A percentile compares a stretch with the other conserved stretches of the same genome.
Conservation (phyloP, 2,329 filamentous ascomycete genomes). For the Fusarium foetens region DNA sequence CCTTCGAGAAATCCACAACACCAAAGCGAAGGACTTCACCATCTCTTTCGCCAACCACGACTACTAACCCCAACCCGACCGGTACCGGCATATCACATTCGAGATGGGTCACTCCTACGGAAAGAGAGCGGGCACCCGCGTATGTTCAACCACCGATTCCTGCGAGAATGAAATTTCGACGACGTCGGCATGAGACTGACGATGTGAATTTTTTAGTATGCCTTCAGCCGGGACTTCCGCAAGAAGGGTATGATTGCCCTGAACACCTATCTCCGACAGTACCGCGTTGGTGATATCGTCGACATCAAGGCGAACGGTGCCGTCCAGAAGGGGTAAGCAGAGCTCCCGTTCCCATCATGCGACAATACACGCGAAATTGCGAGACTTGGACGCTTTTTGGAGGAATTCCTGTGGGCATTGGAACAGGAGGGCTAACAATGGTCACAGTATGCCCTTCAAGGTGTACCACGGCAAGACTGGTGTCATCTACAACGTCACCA, state of each 20-base stretch:
- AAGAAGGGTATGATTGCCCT: constrained; percentile 94
- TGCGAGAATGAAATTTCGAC: constrained; percentile 20
- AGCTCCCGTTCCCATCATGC: constrained; percentile 28
- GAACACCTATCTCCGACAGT: constrained; percentile 93
- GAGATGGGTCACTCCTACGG: constrained; percentile 88
- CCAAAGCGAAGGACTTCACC: constrained; percentile 47
- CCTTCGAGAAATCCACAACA: constrained; percentile 52
- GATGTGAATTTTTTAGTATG: constrained; percentile 66
- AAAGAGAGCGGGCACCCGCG: constrained; percentile 87
- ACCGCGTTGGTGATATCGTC: constrained; percentile 98
- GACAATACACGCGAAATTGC: constrained; percentile 21
- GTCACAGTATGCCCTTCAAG: constrained; percentile 92
- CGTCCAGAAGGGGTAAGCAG: constrained; percentile 91
- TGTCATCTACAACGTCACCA: constrained; percentile 99
- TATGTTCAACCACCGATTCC: constrained; percentile 58
- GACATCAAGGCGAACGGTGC: constrained; percentile 99
- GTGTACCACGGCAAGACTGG: constrained; percentile 99
- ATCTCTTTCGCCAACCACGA: constrained; percentile 55
- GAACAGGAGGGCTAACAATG: constrained; percentile 48
- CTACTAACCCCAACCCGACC: constrained; percentile 53
- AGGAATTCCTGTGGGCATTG: constrained; percentile 7
- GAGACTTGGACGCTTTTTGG: constrained; percentile 26
- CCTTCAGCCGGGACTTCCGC: constrained; percentile 95
- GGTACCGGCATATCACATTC: constrained; percentile 61
- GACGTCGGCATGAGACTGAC: constrained; percentile 47